Conservation (phyloP, 176 grass and related monocot genomes). For the bread wheat (Triticum aestivum) region DNA sequence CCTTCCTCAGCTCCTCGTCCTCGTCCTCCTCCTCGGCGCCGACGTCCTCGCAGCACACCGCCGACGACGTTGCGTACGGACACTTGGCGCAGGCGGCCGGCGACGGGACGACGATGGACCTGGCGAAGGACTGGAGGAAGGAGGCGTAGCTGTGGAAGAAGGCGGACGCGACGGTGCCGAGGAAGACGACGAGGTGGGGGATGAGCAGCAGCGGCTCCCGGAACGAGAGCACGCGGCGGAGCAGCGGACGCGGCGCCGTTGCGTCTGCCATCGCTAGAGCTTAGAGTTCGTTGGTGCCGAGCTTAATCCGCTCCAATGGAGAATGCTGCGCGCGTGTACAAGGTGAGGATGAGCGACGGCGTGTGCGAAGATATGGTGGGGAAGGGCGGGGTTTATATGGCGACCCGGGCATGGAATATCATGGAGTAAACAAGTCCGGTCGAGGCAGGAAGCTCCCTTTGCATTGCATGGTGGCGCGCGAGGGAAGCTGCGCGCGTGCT, state of each 20-base stretch:
- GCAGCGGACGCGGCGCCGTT: conserved; percentile 23
- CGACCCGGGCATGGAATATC: not conserved
- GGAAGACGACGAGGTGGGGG: conserved; percentile 33
- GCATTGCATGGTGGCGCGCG: not conserved
- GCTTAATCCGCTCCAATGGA: not conserved
- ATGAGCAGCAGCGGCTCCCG: conserved; percentile 46
- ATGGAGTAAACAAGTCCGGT: not conserved
- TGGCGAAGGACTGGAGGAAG: conserved; percentile 29
- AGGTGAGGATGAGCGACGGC: not conserved
- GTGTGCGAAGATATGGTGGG: not conserved
- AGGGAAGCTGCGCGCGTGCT: conserved; percentile 25
- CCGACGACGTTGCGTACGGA: not conserved
- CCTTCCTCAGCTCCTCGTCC: conserved; percentile 15
- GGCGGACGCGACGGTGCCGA: not conserved
- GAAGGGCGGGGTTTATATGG: not conserved
- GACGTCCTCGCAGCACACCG: not conserved
- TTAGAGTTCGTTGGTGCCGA: too few species aligned
- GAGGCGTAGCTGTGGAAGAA: conserved; percentile 37
- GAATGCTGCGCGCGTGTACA: not conserved
- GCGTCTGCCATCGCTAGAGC: conserved; percentile 13
- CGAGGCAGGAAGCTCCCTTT: conserved; percentile 15
- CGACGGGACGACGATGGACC: conserved; percentile 3
- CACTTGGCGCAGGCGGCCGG: not conserved
- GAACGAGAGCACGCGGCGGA: conserved; percentile 47
- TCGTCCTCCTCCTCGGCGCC: fast-evolving